Conservation (phyloP, 1,139 yeast genomes). For the Lizanozyma gosingica region DNA sequence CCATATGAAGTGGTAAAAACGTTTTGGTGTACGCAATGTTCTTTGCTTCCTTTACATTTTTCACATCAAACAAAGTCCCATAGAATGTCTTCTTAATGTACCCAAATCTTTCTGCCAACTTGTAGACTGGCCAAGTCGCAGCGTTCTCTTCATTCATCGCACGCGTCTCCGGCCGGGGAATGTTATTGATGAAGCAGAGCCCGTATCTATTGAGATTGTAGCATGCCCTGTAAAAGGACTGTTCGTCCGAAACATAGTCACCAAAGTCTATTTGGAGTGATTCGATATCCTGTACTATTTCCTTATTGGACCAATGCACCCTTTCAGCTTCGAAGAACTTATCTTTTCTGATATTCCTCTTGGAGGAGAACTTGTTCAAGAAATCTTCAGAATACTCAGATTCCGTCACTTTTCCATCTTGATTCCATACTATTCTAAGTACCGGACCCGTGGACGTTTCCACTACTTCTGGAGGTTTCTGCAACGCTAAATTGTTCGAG, state of each 20-base stretch:
- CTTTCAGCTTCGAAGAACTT: slow-evolving; percentile 28
- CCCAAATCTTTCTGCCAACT: slow-evolving; percentile 55
- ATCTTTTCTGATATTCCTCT: slow-evolving; percentile 20
- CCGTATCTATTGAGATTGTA: slow-evolving; percentile 50
- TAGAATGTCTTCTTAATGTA: slow-evolving; percentile 67
- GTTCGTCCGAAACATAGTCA: slow-evolving; percentile 34
- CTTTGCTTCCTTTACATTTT: slow-evolving; percentile 50
- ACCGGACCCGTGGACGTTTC: slow-evolving; percentile 15
- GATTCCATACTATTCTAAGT: slow-evolving; percentile 48
- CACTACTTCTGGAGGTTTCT: slow-evolving; percentile 18
- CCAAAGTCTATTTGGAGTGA: slow-evolving; percentile 25
- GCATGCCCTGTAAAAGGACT: slow-evolving; percentile 30
- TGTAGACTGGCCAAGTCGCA: slow-evolving; percentile 30
- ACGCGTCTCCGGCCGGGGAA: slow-evolving; percentile 33
- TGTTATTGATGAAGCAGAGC: slow-evolving; percentile 42
- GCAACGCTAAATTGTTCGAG: slow-evolving; percentile 14
- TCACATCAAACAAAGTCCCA: slow-evolving; percentile 67
- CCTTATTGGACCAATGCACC: slow-evolving; percentile 22
- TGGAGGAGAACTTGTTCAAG: slow-evolving; percentile 34
- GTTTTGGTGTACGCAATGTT: slow-evolving; percentile 67
- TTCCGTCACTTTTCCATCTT: slow-evolving; percentile 28
- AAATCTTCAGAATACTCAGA: slow-evolving; percentile 41
- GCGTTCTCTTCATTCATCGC: slow-evolving; percentile 20
- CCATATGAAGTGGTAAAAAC: slow-evolving; percentile 74
- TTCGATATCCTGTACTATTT: slow-evolving; percentile 12